phyloP scores from a whole-genome alignment of 2,329 filamentous ascomycete genomes.

The Ceratocystis papillata region DNA sequence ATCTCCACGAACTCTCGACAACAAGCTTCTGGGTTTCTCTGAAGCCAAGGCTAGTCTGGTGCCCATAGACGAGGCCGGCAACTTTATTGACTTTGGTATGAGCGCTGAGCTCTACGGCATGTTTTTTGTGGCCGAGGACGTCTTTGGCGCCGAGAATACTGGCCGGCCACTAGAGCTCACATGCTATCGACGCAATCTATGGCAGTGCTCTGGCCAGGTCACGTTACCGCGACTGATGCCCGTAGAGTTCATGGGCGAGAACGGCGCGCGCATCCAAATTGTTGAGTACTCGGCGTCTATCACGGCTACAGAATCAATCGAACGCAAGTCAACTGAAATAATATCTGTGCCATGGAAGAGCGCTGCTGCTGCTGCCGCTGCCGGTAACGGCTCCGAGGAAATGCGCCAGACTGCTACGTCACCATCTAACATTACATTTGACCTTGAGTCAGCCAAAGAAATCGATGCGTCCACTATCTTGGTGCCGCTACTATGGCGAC shows the following conservation, averaged over 20 bases:
- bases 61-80: slow-evolving; percentile 55
- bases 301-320: slow-evolving; percentile 80
- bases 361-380: slow-evolving; percentile 42
- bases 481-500: slow-evolving; percentile 83
- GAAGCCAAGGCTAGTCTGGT: slow-evolving; percentile 49
- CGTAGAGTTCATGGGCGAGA: slow-evolving; percentile 18
- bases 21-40: slow-evolving; percentile 66
- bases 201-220: slow-evolving; percentile 84
- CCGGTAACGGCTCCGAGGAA: slow-evolving; percentile 36
- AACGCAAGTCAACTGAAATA: slow-evolving; percentile 83
- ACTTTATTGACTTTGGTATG: slow-evolving; percentile 54
- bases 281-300: slow-evolving; percentile 72
- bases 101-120: slow-evolving; percentile 72
- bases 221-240: slow-evolving; percentile 39
- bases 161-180: slow-evolving; percentile 68
- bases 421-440: slow-evolving; percentile 46
- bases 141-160: slow-evolving; percentile 51
- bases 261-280: slow-evolving; percentile 51
- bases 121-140: slow-evolving; percentile 78
- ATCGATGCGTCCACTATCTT: slow-evolving; percentile 69
- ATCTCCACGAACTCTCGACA: slow-evolving; percentile 49
- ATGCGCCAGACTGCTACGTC: slow-evolving; percentile 39
- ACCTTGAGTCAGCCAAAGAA: slow-evolving; percentile 50
- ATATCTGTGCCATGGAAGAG: slow-evolving; percentile 96
- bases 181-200: slow-evolving; percentile 88